Percentiles rank a stretch among this genome's conserved stretches.
These are phyloP conservation scores for Rhodomyrtus psidioides DNA, from an alignment of 441 rosid genomes.

Conservation along the genomic window DNA sequence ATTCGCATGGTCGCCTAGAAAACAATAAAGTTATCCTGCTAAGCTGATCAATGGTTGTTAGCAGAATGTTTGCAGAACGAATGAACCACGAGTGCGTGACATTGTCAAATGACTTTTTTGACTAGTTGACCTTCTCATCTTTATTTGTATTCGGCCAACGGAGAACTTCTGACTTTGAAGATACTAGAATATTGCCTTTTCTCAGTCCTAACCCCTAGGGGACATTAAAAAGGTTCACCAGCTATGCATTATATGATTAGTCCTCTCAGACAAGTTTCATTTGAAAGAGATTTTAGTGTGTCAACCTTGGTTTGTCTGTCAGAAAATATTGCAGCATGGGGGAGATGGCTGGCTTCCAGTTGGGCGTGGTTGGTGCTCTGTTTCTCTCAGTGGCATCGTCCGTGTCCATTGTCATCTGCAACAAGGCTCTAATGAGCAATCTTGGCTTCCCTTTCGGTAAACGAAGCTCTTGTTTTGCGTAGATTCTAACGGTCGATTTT, in stretches of 20 bases:
- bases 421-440: constrained; percentile 97
- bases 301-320: neutral
- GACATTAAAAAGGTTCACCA: neutral
- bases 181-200: neutral
- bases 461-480: neutral
- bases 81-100: neutral
- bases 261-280: neutral
- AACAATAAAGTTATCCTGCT: neutral
- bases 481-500: neutral
- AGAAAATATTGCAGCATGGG: constrained; percentile 40
- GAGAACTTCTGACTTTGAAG: neutral
- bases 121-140: neutral
- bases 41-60: neutral
- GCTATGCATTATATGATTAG: neutral
- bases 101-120: neutral
- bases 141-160: neutral
- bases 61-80: neutral
- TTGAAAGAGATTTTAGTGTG: neutral
- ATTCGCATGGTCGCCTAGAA: neutral
- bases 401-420: constrained; percentile 95
- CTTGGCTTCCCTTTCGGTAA: constrained; percentile 98
- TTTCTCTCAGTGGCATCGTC: constrained; percentile 96
- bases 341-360: constrained; percentile 74
- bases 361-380: constrained; percentile 89
- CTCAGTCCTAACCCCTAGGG: neutral